Evolutionary conservation across 192 early-diverging fungal species (phyloP), one percentile per base, ranked within the genome.

Genomic region (Backusella luteola): DNA sequence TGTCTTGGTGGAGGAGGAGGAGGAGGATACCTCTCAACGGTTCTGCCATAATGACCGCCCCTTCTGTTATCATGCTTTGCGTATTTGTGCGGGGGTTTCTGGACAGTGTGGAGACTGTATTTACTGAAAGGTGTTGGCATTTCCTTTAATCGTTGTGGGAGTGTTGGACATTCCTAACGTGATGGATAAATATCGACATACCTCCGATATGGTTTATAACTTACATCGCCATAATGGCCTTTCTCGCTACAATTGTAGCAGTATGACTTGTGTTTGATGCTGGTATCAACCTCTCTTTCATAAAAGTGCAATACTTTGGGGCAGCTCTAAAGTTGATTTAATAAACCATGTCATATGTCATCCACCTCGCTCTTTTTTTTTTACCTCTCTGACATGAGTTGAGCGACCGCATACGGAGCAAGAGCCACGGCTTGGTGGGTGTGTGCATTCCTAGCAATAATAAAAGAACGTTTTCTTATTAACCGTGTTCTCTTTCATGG

Each of bases 171-270:
- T 68, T 68, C 67, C 67, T 68, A 21, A 3, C 6, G 6, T 32
- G 1, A 32, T 32, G 1, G 32, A 32, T 32, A 2, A 32, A 32
- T 32, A 32, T 32, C 32, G 1, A 2, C 32, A 32, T 32, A 32
- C 32, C 1, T 32, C 21, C 0, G 12, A 67, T 15, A 26, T 15
- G 32, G 32, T 1, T 32, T 32, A 19, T 12, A 4, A 34, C 70
- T 44, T 46, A 44, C 70, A 46, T 72, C 70, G 0, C 70, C 70
- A 32, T 46, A 72, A 19, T 72, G 70, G 0, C 41, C 41, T 19
- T 17, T 72, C 17, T 72, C 42, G 19, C 41, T 44, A 52, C 70
- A 72, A 32, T 72, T 46, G 17, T 72, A 72, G 19, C 70, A 72
- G 29, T 32, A 72, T 0, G 42, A 29, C 5, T 21, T 46, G 21